Base-by-base conservation (phyloP, 2,329 filamentous ascomycete species). In the Golovinomyces cichoracearum region DNA sequence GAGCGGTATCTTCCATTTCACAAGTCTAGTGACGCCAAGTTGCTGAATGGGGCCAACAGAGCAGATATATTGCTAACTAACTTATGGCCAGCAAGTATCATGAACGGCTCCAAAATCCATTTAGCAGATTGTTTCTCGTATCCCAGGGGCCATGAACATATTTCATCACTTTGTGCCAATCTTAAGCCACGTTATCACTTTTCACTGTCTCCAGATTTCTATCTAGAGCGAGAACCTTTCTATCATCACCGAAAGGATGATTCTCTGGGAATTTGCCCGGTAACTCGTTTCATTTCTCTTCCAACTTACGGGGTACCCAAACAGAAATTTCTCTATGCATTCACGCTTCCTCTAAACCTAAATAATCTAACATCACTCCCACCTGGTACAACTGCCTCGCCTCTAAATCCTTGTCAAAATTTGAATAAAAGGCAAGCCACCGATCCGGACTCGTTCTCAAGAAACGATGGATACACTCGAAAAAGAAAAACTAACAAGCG, bases 121-220 rank as follows among this genome's bases (percentile, higher is more conserved):
- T 62, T 80, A n/a, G 61, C 68, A 5, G 70, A 73, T 10, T 66
- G 68, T 4, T 61, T 66, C n/a, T 62, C 64, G 1, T 63, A 69
- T 3, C 66, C 76, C 0, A 56, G 66, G 21, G 69, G 72, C 50
- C 73, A 74, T n/a, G 70, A 76, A 48, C 74, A 77, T 49, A 68
- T 95, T 38, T 76, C 85, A 5, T 81, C 92, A 51, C 69, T 98
- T 10, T 88, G 80, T 57, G 70, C 77, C 2, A 65, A 74, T 0
- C 64, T 98, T 19, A 90, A 85, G 61, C 90, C 90, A n/a, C 77
- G 83, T 25, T 98, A 98, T 59, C 86, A 95, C 62, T 78, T 95
- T 58, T 76, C 83, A 1, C 68, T 73, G 3, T 82, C 82, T 0
- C 70, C 74, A 0, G 62, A 61, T 7, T 64, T 69, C 5, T 77